Base-by-base conservation (phyloP, 768 basidiomycete species). In the Chlorophyllum brunneum region DNA sequence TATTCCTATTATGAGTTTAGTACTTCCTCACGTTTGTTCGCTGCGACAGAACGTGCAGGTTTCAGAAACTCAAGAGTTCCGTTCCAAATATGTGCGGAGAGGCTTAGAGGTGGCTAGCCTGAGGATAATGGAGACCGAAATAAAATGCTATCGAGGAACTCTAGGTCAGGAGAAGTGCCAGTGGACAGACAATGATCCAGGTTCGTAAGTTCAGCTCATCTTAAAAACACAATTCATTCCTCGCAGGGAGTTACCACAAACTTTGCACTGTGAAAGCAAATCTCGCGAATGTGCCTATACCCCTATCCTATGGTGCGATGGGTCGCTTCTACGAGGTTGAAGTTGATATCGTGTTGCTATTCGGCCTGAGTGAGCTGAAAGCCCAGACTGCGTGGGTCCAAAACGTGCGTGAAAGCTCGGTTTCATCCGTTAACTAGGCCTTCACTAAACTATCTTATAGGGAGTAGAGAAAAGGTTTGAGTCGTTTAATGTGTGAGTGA, bases 351-450 rank as follows among this genome's bases (percentile, higher is more conserved):
- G 65, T 81, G 8, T 54, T 82, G 20, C 61, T 75, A 6, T 80
- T 82, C 49, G 81, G 81, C 4, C 56, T 76, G 40, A 81, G 79
- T 2, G 81, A 82, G 54, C 59, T 81, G 55, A 73, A 70, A 52
- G 80, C 79, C 0, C 74, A 78, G 42, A 70, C 82, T 42, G 65
- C 69, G 22, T 82, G 80, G 79, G 62, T 67, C 55, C 77, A 79
- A 31, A 70, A 72, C 42, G 78, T 64, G 22, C 71, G 72, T 51
- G 16, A 30, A 3, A 9, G 13, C 23, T 44, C 23, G 16, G 10
- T 15, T 26, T 34, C 15, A 44, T 42, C 49, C 15, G 15, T 45
- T 33, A 50, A 58, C 3, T 18, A 24, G 20, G 2, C 58, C n/a
- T 23, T 39, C 1, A 34, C 5, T 38, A 4, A 26, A 24, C 16